Evolutionary conservation across 1,139 yeast genomes (phyloP), one percentile per base, ranked within the genome.

Genomic region (Geotrichum carabidarum): DNA sequence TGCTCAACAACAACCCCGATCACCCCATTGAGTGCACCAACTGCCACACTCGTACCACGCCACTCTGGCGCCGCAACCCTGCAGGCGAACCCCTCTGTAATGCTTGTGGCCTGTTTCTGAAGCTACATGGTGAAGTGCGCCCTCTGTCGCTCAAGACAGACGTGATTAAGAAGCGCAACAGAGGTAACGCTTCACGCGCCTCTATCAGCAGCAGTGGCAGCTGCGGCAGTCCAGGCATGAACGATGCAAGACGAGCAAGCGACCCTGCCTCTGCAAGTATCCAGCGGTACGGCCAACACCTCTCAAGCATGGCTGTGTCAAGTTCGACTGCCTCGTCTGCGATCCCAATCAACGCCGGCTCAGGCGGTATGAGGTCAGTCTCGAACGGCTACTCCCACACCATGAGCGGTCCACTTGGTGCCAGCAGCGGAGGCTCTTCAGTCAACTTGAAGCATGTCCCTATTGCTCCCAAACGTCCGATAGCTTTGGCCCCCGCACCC

Each of bases 21-120:
- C 30, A 40, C 12, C 60, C 59, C 3, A 59, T 59, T 3, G 69
- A 68, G 48, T 90, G 96, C 69, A 83, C 93, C 15, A 90, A 90
- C 71, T 90, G 97, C 70, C 83, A 84, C 64, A 90, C 97, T 0
- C 86, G 80, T 63, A 90, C 93, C 11, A 90, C 97, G 0, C 97
- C 97, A 1, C 74, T 90, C 50, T 90, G 96, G 96, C 78, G 97
- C 66, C 77, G 96, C 57, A 93, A 88, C 66, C 89, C 91, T 32
- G 85, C 86, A 42, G 96, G 96, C 8, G 89, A 87, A 66, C 95
- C 95, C 1, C 74, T 90, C 56, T 90, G 97, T 68, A 90, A 90
- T 68, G 96, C 96, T 1, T 90, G 96, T 73, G 96, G 97, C 0
- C 75, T 90, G 58, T 90, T 90, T 64, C 74, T 86, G 62, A 90